phyloP scores from a whole-genome alignment of 1,284 basidiomycete species.

The Cutaneotrichosporon daszewskae region DNA sequence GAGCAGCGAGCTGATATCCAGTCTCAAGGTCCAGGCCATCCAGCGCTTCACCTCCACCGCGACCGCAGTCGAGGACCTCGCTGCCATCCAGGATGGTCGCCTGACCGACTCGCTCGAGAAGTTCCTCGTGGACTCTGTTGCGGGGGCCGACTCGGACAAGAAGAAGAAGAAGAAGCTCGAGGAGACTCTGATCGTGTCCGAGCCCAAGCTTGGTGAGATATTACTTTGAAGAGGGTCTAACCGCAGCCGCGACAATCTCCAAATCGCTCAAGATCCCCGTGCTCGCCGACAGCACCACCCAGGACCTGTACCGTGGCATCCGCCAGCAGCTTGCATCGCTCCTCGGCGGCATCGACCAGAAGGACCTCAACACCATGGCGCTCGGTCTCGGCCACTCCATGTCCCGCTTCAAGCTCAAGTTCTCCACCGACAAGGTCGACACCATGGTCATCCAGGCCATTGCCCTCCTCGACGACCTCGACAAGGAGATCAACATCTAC shows the following conservation, averaged over 20 bases:
- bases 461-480: conserved; percentile 93
- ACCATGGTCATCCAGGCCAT: conserved; percentile 99
- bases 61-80: conserved; percentile 97
- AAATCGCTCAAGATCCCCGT: conserved; percentile 95
- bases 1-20: conserved; percentile 35
- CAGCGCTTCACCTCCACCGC: conserved; percentile 96
- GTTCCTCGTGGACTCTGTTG: conserved; percentile 82
- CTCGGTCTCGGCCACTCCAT: conserved; percentile 94
- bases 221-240: conserved; percentile 4
- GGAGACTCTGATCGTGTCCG: conserved; percentile 80
- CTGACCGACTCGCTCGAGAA: conserved; percentile 88
- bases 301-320: conserved; percentile 94
- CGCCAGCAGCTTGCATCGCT: conserved; percentile 80
- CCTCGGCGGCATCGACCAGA: conserved; percentile 85
- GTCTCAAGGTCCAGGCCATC: conserved; percentile 87
- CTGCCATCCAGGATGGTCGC: conserved; percentile 86
- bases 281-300: conserved; percentile 57
- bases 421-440: conserved; percentile 98
- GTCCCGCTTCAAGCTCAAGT: conserved; percentile 97
- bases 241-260: conserved; percentile 70
- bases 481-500: conserved; percentile 99
- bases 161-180: conserved; percentile 68
- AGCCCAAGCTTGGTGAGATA: conserved; percentile 77
- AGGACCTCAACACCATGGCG: conserved; percentile 95
- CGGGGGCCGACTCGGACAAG: conserved; percentile 46